Evolutionary conservation across 768 basidiomycete species (phyloP).

Genomic region (Kwoniella sp.): DNA sequence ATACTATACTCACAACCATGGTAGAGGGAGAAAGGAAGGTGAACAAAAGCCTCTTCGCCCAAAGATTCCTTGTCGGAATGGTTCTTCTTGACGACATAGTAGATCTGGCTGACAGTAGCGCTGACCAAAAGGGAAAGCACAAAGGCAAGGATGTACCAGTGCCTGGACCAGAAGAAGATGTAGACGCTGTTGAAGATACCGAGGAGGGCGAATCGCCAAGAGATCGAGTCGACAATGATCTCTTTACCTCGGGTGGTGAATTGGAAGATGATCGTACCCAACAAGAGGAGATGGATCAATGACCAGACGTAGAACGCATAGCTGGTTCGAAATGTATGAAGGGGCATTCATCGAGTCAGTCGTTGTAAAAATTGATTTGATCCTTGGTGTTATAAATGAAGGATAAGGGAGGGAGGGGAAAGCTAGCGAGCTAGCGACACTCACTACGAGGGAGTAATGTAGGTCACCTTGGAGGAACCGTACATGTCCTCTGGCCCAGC

Average conservation of each 20-base stretch:
- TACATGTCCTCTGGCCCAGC: slow-evolving; percentile 65
- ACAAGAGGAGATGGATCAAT: slow-evolving; percentile 82
- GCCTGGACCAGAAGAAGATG: slow-evolving; percentile 80
- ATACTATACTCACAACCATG: slow-evolving; percentile 63
- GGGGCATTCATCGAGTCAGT: too few species aligned
- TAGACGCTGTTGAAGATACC: slow-evolving; percentile 85
- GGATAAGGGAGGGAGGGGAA: too few species aligned
- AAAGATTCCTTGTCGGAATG: slow-evolving; percentile 67
- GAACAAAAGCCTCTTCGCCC: slow-evolving; percentile 83
- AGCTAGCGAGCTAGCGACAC: too few species aligned
- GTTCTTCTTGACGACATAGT: slow-evolving; percentile 86
- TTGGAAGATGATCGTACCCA: slow-evolving; percentile 75
- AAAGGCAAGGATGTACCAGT: slow-evolving; percentile 73
- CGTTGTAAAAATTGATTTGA: too few species aligned
- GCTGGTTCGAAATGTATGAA: neutral
- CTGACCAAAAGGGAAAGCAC: slow-evolving; percentile 84
- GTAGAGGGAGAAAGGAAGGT: slow-evolving; percentile 94
- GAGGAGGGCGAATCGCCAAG: slow-evolving; percentile 89
- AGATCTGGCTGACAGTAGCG: slow-evolving; percentile 79
- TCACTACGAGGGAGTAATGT: slow-evolving; percentile 81
- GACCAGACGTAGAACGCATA: slow-evolving; percentile 61
- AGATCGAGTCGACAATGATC: slow-evolving; percentile 79
- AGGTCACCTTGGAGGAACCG: slow-evolving; percentile 61
- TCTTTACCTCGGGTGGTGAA: slow-evolving; percentile 64
- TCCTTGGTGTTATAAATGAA: too few species aligned